A percentile compares a stretch with the other conserved stretches of the same genome.
These are phyloP conservation scores for Amanita thiersii DNA, from an alignment of 768 basidiomycete species.

Conservation along the genomic window DNA sequence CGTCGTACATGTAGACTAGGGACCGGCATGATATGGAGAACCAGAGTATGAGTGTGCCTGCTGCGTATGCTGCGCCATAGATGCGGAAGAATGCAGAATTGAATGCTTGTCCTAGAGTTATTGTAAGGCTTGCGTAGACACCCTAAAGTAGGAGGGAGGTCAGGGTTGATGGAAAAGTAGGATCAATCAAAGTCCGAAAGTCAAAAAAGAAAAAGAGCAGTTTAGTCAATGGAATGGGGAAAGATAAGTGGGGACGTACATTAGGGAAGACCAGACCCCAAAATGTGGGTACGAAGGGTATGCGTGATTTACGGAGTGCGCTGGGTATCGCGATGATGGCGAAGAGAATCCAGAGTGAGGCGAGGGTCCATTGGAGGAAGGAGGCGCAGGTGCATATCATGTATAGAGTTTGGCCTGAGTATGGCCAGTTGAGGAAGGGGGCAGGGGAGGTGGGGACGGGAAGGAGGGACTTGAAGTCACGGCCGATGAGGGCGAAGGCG, in stretches of 20 bases:
- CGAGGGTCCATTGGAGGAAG: constrained; percentile 54
- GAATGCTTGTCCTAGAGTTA: constrained; percentile 40
- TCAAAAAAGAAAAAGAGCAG: constrained; percentile 2
- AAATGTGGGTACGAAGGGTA: constrained; percentile 49
- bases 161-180: constrained; percentile 10
- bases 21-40: constrained; percentile 37
- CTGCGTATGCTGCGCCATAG: constrained; percentile 48
- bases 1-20: constrained; percentile 11
- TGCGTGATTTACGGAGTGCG: constrained; percentile 26
- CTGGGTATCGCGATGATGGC: constrained; percentile 42
- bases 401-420: constrained; percentile 29
- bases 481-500: constrained; percentile 47
- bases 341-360: constrained; percentile 54
- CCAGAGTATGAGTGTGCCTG: constrained; percentile 46
- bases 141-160: constrained; percentile 24
- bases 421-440: constrained; percentile 23
- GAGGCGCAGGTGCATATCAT: constrained; percentile 37
- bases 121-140: constrained; percentile 62
- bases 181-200: constrained; percentile 15
- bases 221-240: background rate
- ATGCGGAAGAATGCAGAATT: constrained; percentile 49
- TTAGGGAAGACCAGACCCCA: constrained; percentile 74
- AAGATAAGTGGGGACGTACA: constrained; percentile 20
- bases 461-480: constrained; percentile 29
- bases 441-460: constrained; percentile 24